These are phyloP conservation scores for Heliocybe sulcata DNA, from an alignment of 1,284 basidiomycete genomes.

Conservation along the genomic window DNA sequence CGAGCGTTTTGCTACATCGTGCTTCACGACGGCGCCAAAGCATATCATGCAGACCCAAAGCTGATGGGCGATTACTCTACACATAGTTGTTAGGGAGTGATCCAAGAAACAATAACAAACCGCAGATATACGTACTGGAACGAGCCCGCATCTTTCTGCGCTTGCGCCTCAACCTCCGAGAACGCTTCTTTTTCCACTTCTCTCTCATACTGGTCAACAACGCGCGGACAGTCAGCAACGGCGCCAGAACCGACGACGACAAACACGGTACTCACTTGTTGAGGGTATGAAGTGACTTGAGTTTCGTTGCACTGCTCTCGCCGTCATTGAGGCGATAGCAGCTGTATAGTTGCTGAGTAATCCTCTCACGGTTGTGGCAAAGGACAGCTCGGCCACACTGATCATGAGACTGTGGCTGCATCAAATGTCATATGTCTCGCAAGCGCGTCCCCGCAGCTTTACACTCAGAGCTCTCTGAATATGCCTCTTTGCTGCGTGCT, in stretches of 20 bases:
- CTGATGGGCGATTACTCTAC: slow-evolving; percentile 26
- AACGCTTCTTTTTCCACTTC: slow-evolving; percentile 90
- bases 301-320: neutral
- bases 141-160: slow-evolving; percentile 89
- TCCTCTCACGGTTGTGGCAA: slow-evolving; percentile 12
- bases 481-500: slow-evolving; percentile 52
- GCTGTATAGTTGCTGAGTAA: slow-evolving; percentile 28
- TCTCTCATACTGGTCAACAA: slow-evolving; percentile 63
- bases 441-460: slow-evolving; percentile 39
- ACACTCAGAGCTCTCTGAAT: slow-evolving; percentile 55
- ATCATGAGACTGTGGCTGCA: slow-evolving; percentile 39
- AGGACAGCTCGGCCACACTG: slow-evolving; percentile 14
- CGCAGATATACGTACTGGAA: slow-evolving; percentile 57
- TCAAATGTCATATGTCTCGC: slow-evolving; percentile 16
- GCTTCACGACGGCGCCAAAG: neutral
- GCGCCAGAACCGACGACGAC: neutral
- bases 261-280: slow-evolving; percentile 27
- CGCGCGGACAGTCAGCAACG: slow-evolving; percentile 5
- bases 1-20: neutral
- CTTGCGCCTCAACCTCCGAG: slow-evolving; percentile 81
- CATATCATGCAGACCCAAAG: slow-evolving; percentile 17
- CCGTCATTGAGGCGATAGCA: slow-evolving; percentile 17
- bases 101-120: neutral
- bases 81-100: slow-evolving; percentile 1
- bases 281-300: slow-evolving; percentile 21